Conservation (phyloP, 768 basidiomycete species). For the Boletus vermiculosoides region DNA sequence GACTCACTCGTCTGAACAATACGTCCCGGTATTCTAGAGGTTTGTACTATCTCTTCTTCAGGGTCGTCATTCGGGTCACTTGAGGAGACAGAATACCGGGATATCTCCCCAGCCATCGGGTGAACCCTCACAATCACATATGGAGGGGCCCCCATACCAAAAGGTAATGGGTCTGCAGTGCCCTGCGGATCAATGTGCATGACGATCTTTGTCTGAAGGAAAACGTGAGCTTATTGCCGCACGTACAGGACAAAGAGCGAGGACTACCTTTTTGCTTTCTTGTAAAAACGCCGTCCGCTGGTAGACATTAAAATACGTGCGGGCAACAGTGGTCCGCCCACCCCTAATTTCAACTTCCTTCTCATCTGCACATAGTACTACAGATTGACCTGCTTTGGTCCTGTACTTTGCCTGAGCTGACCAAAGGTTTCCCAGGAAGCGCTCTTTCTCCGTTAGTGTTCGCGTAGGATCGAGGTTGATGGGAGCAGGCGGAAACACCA, state of each 20-base stretch:
- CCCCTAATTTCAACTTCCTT: slow-evolving; percentile 69
- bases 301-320: slow-evolving; percentile 90
- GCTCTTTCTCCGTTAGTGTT: slow-evolving; percentile 66
- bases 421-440: slow-evolving; percentile 91
- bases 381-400: slow-evolving; percentile 68
- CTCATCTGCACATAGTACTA: slow-evolving; percentile 68
- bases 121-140: slow-evolving; percentile 81
- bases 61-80: slow-evolving; percentile 70
- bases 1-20: slow-evolving; percentile 80
- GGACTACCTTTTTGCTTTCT: slow-evolving; percentile 72
- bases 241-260: neutral
- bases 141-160: slow-evolving; percentile 67
- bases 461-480: slow-evolving; percentile 64
- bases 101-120: slow-evolving; percentile 80
- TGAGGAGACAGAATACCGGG: slow-evolving; percentile 74
- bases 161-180: slow-evolving; percentile 72
- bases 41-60: slow-evolving; percentile 84
- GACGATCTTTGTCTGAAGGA: slow-evolving; percentile 75
- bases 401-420: slow-evolving; percentile 79
- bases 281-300: slow-evolving; percentile 76
- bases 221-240: slow-evolving; percentile 7
- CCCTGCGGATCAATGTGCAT: slow-evolving; percentile 81
- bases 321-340: slow-evolving; percentile 62
- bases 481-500: slow-evolving; percentile 72
- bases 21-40: slow-evolving; percentile 65